Base-by-base conservation (phyloP, 228 moss, liverwort and hornwort genomes). In the Sphagnum fallax region DNA sequence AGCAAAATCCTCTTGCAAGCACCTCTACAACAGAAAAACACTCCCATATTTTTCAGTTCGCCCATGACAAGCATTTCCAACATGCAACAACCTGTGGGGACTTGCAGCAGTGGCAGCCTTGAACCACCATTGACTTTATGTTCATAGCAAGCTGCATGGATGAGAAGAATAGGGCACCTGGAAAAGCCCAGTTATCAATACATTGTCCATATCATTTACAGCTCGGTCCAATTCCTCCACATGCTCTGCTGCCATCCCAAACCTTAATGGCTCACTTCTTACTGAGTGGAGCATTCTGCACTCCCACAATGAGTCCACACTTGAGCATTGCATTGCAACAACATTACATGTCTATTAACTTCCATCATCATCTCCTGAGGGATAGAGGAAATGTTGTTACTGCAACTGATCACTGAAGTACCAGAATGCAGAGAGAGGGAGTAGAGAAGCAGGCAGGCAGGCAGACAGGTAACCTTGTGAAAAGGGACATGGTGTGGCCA, bases 211-310 rank as follows among this genome's bases (percentile, higher is more conserved):
- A 69, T 83, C 86, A 71, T 71, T 79, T 60, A 97, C 79, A 76
- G 89, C 90, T 69, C 81, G 81, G 75, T 97, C 89, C 67, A 97
- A 72, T 52, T 86, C 73, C 72, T 97, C 96, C 76, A 97, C 91
- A 69, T 93, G 77, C 70, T 85, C 81, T 51, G 89, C 67, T 64
- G 70, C 78, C 84, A 97, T 85, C 64, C 80, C 76, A 76, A 93
- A 97, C 65, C 75, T 81, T 67, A 80, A 76, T 51, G 96, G 91
- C 55, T 93, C 89, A 71, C 84, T 80, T 81, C 96, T 91, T 66
- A 87, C 91, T 49, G 93, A 91, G 71, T 97, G 96, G 69, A 97
- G 78, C 93, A 97, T 89, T 82, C 93, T 94, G 84, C 71, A 51
- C 71, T 6, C 50, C 62, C 65, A 55, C 32, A 32, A 32, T 32